Conservation (phyloP, 2,329 filamentous ascomycete species). For the Cadophora gregata region DNA sequence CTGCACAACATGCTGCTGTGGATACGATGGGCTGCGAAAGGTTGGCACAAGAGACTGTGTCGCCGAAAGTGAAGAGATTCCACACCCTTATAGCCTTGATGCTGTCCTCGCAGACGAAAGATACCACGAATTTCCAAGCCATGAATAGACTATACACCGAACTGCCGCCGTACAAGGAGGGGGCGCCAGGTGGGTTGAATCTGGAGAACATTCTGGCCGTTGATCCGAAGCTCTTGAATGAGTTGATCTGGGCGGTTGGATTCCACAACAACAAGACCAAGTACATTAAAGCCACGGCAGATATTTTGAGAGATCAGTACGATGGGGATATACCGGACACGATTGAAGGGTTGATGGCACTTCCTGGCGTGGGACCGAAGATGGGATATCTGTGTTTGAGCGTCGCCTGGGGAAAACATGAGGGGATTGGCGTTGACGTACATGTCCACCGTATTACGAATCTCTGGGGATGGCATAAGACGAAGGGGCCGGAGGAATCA, state of each 20-base stretch:
- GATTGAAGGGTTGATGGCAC: constrained; percentile 64
- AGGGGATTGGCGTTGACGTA: constrained; percentile 66
- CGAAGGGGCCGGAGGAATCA: constrained; percentile 71
- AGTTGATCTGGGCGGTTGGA: constrained; percentile 70
- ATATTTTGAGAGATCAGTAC: constrained; percentile 65
- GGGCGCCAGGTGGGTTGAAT: constrained; percentile 55
- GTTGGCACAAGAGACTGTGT: constrained; percentile 62
- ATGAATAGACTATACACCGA: constrained; percentile 70
- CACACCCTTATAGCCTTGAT: constrained; percentile 74
- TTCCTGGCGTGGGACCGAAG: constrained; percentile 76
- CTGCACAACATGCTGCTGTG: constrained; percentile 78
- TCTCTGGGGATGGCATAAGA: constrained; percentile 73
- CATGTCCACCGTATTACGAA: constrained; percentile 80
- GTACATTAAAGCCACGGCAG: constrained; percentile 69
- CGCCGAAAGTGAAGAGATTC: constrained; percentile 62
- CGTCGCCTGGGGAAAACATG: constrained; percentile 69
- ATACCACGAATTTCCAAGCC: constrained; percentile 71
- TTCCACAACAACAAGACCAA: constrained; percentile 80
- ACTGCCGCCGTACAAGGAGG: constrained; percentile 51
- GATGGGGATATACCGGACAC: constrained; percentile 70
- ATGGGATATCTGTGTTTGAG: constrained; percentile 77
- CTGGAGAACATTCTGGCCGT: constrained; percentile 68
- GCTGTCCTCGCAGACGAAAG: constrained; percentile 77
- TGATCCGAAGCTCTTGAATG: constrained; percentile 63
- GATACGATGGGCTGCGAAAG: constrained; percentile 97